Conservation (phyloP, 192 early-diverging fungal species). For the Lobosporangium transversale region DNA sequence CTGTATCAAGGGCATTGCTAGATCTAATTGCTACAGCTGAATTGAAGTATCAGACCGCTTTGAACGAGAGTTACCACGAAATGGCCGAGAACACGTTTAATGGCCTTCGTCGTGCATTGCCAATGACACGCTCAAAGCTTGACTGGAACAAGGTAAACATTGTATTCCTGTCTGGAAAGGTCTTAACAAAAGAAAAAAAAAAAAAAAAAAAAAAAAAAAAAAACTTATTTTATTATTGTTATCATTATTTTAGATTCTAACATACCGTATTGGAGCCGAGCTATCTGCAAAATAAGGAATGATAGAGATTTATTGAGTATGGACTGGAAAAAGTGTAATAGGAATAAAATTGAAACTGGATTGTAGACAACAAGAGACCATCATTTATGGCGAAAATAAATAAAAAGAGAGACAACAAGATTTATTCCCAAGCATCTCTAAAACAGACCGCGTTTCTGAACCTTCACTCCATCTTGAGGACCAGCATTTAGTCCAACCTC, state of each 20-base stretch:
- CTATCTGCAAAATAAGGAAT: conserved; percentile 40
- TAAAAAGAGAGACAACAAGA: no score
- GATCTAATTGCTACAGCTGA: conserved; percentile 78
- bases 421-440: no score
- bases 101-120: conserved; percentile 86
- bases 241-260: conserved; percentile 23
- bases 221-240: no score
- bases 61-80: conserved; percentile 86
- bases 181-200: neutral
- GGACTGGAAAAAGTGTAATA: no score
- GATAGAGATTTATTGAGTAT: no score
- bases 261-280: conserved; percentile 53
- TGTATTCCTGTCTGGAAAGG: neutral
- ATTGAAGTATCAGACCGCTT: conserved; percentile 81
- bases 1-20: conserved; percentile 58
- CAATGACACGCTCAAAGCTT: conserved; percentile 90
- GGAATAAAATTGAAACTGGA: no score
- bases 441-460: conserved; percentile 47
- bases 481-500: conserved; percentile 54
- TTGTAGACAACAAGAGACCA: no score
- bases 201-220: no score
- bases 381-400: no score
- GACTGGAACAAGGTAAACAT: conserved; percentile 85
- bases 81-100: conserved; percentile 92
- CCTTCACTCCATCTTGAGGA: conserved; percentile 50